These are phyloP conservation scores for Paratinospora sagittata DNA, from an alignment of 164 flowering plant genomes.

Conservation along the genomic window DNA sequence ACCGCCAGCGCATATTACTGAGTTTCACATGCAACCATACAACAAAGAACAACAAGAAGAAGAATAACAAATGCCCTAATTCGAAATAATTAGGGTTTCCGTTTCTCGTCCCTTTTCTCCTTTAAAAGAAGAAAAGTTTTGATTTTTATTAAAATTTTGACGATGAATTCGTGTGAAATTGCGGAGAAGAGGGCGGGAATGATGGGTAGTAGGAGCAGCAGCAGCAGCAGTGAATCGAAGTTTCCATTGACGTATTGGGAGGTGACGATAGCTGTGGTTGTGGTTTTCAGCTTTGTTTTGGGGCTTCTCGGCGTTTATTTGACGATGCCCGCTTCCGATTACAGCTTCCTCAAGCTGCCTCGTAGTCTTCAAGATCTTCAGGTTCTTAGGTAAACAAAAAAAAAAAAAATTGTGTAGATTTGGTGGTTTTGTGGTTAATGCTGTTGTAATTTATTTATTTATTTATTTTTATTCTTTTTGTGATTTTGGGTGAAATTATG, in stretches of 20 bases:
- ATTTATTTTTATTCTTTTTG: neutral
- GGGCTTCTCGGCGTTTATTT: constrained; percentile 66
- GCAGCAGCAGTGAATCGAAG: neutral
- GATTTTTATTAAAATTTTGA: neutral
- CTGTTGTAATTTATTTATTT: neutral
- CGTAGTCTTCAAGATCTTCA: constrained; percentile 82
- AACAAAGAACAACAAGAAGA: no score
- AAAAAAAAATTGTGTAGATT: neutral
- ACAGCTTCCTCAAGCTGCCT: constrained; percentile 90
- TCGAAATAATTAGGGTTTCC: neutral
- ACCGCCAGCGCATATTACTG: constrained; percentile 10
- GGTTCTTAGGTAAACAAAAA: constrained; percentile 50
- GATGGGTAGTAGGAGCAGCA: neutral
- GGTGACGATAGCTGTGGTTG: constrained; percentile 44
- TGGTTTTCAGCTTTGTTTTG: constrained; percentile 44
- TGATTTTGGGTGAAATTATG: neutral
- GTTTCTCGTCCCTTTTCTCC: neutral
- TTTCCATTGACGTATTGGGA: constrained; percentile 49
- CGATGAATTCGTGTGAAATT: neutral
- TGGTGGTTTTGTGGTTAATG: neutral
- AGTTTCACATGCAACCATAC: neutral
- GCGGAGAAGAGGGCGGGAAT: neutral
- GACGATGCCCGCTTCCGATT: constrained; percentile 89
- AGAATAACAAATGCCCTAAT: neutral
- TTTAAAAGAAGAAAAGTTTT: neutral